Evolutionary conservation across 176 grass and related monocot genomes (phyloP).

Genomic region (Cenchrus fungigraminus): DNA sequence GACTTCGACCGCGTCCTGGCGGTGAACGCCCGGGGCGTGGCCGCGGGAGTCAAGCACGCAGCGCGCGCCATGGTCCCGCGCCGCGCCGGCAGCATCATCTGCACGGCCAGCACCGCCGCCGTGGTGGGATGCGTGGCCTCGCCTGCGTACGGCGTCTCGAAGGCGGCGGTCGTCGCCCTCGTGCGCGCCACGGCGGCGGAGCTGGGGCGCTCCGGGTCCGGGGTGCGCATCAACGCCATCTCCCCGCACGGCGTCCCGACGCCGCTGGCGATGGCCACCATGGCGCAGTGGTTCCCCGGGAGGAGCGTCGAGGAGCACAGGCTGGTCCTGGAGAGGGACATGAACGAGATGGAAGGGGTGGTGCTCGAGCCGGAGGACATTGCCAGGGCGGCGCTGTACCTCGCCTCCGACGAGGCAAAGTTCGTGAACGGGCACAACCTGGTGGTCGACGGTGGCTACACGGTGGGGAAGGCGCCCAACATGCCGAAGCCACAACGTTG

Average conservation of each 20-base stretch:
- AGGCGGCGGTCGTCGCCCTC: background rate
- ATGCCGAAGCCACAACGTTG: background rate
- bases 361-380: constrained; percentile 47
- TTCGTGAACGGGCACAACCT: constrained; percentile 70
- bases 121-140: background rate
- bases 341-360: constrained; percentile 45
- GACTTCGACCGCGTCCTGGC: constrained; percentile 60
- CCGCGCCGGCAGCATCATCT: constrained; percentile 59
- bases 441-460: constrained; percentile 66
- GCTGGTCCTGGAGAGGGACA: constrained; percentile 11
- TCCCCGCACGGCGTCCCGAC: constrained; percentile 46
- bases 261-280: background rate
- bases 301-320: constrained; percentile 2
- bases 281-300: background rate
- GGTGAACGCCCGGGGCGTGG: constrained; percentile 44
- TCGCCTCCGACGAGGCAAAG: constrained; percentile 69
- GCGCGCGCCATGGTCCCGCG: constrained; percentile 60
- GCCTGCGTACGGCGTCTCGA: background rate
- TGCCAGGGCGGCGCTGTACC: constrained; percentile 53
- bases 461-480: constrained; percentile 11
- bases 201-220: constrained; percentile 51
- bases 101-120: constrained; percentile 46
- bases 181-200: constrained; percentile 41
- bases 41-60: constrained; percentile 68
- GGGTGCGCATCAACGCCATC: constrained; percentile 62